Percentiles rank a stretch among this genome's conserved stretches.
These are phyloP conservation scores for Fusarium oligoseptatum DNA, from an alignment of 2,329 filamentous ascomycete genomes.

Conservation along the genomic window DNA sequence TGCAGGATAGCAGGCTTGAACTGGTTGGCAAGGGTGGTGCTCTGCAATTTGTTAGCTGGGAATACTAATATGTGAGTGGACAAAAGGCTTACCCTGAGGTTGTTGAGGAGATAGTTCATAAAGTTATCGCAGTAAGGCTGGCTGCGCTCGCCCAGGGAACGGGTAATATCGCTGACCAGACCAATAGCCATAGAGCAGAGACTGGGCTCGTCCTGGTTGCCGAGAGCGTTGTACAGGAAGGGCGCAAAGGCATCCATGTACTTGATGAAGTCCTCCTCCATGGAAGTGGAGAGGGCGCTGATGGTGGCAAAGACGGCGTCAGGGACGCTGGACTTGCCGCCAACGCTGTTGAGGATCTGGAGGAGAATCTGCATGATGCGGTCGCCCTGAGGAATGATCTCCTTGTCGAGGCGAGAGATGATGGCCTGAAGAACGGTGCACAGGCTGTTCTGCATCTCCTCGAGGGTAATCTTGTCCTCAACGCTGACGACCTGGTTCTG, in stretches of 20 bases:
- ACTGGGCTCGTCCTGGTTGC: slow-evolving; percentile 94
- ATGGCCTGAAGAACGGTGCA: slow-evolving; percentile 93
- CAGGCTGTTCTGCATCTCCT: slow-evolving; percentile 98
- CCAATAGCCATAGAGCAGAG: slow-evolving; percentile 98
- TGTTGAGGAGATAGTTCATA: slow-evolving; percentile 97
- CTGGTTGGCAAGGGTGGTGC: slow-evolving; percentile 88
- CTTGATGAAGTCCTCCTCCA: slow-evolving; percentile 93
- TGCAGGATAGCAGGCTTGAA: slow-evolving; percentile 98
- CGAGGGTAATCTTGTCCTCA: slow-evolving; percentile 93
- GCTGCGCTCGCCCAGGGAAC: slow-evolving; percentile 89
- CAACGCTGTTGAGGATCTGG: slow-evolving; percentile 81
- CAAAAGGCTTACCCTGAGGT: slow-evolving; percentile 77
- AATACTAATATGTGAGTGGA: background rate
- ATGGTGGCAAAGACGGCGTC: slow-evolving; percentile 94
- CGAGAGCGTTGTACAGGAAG: slow-evolving; percentile 92
- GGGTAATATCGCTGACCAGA: slow-evolving; percentile 94
- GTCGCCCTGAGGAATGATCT: slow-evolving; percentile 90
- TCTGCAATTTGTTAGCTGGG: slow-evolving; percentile 61
- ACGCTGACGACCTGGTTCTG: slow-evolving; percentile 95
- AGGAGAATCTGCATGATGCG: slow-evolving; percentile 93
- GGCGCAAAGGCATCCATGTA: slow-evolving; percentile 98
- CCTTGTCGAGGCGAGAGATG: slow-evolving; percentile 89
- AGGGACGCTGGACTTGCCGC: slow-evolving; percentile 91
- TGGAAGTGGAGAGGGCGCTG: slow-evolving; percentile 88
- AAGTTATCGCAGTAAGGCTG: slow-evolving; percentile 97